Conservation (phyloP, 1,284 basidiomycete genomes). For the Cystobasidium pallidum region DNA sequence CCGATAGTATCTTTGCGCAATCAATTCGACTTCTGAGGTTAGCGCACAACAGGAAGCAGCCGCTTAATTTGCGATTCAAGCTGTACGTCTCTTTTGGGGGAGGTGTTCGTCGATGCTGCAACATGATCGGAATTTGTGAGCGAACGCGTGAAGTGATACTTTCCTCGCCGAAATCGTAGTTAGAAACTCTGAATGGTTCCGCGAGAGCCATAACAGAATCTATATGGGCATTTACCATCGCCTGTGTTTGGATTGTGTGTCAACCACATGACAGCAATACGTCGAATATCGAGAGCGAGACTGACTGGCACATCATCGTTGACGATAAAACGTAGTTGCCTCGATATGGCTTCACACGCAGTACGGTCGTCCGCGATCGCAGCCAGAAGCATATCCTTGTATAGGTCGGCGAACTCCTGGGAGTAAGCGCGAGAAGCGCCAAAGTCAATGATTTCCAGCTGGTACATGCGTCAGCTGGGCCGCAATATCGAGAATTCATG, state of each 20-base stretch:
- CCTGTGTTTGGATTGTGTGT: constrained; percentile 62
- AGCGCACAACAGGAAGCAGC: constrained; percentile 70
- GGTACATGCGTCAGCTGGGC: neutral
- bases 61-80: constrained; percentile 91
- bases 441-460: constrained; percentile 93
- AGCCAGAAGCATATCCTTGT: constrained; percentile 77
- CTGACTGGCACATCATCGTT: constrained; percentile 70
- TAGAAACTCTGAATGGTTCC: constrained; percentile 70
- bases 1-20: neutral
- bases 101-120: constrained; percentile 83
- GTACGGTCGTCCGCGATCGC: constrained; percentile 72
- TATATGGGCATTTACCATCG: constrained; percentile 87
- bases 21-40: constrained; percentile 5
- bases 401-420: constrained; percentile 83
- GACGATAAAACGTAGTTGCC: constrained; percentile 83
- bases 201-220: constrained; percentile 75
- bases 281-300: too few species aligned
- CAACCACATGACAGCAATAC: too few species aligned
- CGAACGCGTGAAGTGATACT: constrained; percentile 75
- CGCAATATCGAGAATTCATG: too few species aligned
- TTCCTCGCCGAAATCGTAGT: constrained; percentile 66
- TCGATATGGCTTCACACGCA: constrained; percentile 73
- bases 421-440: constrained; percentile 89
- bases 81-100: constrained; percentile 94
- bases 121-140: constrained; percentile 85